These are phyloP conservation scores for Parascedosporium putredinis DNA, from an alignment of 2,329 filamentous ascomycete species.

Conservation along the genomic window DNA sequence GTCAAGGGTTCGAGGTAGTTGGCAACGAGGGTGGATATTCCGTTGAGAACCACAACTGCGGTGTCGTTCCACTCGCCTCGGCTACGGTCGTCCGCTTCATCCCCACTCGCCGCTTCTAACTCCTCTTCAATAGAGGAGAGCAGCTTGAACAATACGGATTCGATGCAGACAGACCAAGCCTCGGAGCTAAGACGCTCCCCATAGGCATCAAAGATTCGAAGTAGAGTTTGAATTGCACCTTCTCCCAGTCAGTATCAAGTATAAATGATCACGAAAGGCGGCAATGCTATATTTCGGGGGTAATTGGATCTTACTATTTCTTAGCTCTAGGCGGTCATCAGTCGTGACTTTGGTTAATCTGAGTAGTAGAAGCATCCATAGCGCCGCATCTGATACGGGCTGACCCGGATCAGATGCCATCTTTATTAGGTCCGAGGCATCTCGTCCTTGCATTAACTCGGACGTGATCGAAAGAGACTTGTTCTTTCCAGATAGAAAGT, in stretches of 20 bases:
- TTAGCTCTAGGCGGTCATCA: conserved; percentile 62
- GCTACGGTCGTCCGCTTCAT: conserved; percentile 27
- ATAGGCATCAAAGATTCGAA: conserved; percentile 87
- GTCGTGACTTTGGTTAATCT: conserved; percentile 61
- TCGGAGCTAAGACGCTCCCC: conserved; percentile 67
- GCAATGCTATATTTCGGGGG: neutral
- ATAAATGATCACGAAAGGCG: neutral
- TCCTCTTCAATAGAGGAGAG: conserved; percentile 58
- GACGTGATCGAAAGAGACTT: conserved; percentile 47
- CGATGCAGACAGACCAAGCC: conserved; percentile 76
- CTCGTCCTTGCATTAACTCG: conserved; percentile 40
- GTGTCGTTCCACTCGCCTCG: conserved; percentile 61
- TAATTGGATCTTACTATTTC: conserved; percentile 50
- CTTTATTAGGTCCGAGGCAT: conserved; percentile 40
- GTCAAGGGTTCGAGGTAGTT: conserved; percentile 67
- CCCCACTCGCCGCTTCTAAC: conserved; percentile 28
- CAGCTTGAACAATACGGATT: conserved; percentile 70
- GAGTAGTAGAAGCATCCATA: conserved; percentile 70
- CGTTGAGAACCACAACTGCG: conserved; percentile 61
- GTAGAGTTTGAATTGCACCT: conserved; percentile 77
- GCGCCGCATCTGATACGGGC: conserved; percentile 54
- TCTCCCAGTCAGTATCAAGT: neutral
- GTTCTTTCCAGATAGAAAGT: conserved; percentile 61
- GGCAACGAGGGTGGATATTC: conserved; percentile 61
- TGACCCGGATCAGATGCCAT: conserved; percentile 50